These are phyloP conservation scores for Saprolegnia parasitica DNA, from an alignment of 352 stramenopile species.

Conservation along the genomic window DNA sequence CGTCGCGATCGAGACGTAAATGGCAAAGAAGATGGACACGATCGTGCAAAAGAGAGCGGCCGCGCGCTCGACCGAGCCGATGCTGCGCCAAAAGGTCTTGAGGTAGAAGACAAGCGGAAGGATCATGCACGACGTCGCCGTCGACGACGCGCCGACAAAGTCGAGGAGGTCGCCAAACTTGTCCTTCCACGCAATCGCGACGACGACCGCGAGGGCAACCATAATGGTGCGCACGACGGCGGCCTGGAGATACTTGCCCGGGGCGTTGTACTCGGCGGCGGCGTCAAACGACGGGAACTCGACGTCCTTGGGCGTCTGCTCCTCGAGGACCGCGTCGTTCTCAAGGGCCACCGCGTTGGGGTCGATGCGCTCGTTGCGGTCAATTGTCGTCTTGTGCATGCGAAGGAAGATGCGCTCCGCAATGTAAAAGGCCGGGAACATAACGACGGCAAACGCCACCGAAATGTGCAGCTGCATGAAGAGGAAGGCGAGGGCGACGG, in stretches of 20 bases:
- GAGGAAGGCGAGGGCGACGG: constrained; percentile 42
- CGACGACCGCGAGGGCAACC: constrained; percentile 44
- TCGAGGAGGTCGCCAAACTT: constrained; percentile 61
- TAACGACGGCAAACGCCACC: constrained; percentile 54
- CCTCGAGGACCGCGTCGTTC: neutral
- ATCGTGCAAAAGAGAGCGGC: neutral
- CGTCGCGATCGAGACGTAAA: constrained; percentile 6
- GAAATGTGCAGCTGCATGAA: constrained; percentile 57
- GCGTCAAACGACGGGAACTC: neutral
- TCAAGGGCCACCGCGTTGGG: neutral
- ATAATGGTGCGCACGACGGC: constrained; percentile 43
- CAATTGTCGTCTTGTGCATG: constrained; percentile 41
- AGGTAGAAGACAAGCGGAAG: constrained; percentile 68
- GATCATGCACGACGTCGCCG: constrained; percentile 57
- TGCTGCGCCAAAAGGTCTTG: neutral
- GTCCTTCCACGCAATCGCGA: constrained; percentile 43
- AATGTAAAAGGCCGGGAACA: constrained; percentile 58
- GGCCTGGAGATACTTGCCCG: neutral
- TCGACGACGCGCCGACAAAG: constrained; percentile 57
- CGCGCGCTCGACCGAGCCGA: neutral
- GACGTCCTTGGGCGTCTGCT: neutral
- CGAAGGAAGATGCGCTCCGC: constrained; percentile 51
- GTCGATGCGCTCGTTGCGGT: neutral
- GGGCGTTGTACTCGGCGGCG: neutral
- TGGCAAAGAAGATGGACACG: constrained; percentile 1